These are phyloP conservation scores for Catunica adiposa DNA, from an alignment of 2,329 filamentous ascomycete genomes.

Conservation along the genomic window DNA sequence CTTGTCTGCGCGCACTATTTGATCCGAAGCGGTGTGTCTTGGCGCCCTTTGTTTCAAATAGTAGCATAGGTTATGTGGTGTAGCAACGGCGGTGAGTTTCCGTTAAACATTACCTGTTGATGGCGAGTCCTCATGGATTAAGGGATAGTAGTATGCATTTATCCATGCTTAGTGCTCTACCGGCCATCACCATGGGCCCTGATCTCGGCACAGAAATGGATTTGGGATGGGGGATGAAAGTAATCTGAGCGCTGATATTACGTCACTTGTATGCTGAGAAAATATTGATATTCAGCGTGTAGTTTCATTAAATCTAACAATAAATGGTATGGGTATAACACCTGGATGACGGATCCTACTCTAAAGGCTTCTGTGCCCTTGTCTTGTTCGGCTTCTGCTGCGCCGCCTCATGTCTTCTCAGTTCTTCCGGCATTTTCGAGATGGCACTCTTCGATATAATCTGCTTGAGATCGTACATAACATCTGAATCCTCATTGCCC, in stretches of 20 bases:
- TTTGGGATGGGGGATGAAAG: too few species aligned
- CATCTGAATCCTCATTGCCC: constrained; percentile 74
- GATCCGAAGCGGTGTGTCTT: not conserved
- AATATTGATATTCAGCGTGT: too few species aligned
- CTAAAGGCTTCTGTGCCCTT: constrained; percentile 16
- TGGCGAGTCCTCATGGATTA: too few species aligned
- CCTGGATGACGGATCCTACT: not conserved
- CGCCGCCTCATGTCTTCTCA: constrained; percentile 78
- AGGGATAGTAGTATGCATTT: too few species aligned
- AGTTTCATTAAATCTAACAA: too few species aligned
- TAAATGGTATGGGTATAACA: not conserved
- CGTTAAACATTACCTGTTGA: too few species aligned
- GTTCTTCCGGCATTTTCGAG: constrained; percentile 77
- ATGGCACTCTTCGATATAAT: constrained; percentile 86
- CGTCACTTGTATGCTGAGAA: too few species aligned
- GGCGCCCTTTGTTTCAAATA: not conserved
- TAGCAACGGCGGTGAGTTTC: not conserved
- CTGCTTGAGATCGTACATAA: constrained; percentile 87
- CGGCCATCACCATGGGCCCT: too few species aligned
- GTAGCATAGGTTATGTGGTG: not conserved
- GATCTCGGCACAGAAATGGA: too few species aligned
- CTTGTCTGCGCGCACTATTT: not conserved
- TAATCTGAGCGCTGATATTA: too few species aligned
- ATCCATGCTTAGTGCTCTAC: too few species aligned
- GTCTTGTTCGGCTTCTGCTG: constrained; percentile 53